These are phyloP conservation scores for Selaginella moellendorffii DNA, from an alignment of 75 land plant species.

Conservation along the genomic window DNA sequence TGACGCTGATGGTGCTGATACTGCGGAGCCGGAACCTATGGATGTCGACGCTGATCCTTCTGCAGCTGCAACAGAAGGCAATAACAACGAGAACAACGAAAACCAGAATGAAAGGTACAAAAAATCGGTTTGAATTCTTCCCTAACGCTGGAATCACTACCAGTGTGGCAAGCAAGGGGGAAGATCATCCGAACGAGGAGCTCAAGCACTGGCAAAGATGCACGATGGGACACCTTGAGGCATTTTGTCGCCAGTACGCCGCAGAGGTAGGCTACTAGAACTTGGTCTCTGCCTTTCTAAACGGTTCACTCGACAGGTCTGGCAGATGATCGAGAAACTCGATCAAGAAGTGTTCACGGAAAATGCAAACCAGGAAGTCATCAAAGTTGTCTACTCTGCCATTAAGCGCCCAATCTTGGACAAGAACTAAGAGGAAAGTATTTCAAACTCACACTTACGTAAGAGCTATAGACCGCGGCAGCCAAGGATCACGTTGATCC, in stretches of 20 bases:
- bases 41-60: constrained; percentile 24
- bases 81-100: constrained; percentile 43
- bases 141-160: not conserved
- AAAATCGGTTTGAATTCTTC: not conserved
- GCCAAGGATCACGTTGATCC: too few species aligned
- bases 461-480: too few species aligned
- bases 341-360: constrained; percentile 49
- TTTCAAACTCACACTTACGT: too few species aligned
- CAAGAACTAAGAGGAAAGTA: too few species aligned
- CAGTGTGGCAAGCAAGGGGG: too few species aligned
- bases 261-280: constrained; percentile 37
- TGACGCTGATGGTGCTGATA: constrained; percentile 17
- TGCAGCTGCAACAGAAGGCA: constrained; percentile 45
- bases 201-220: constrained; percentile 56
- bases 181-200: constrained; percentile 25
- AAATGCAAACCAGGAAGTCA: constrained; percentile 38
- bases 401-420: too few species aligned
- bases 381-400: constrained; percentile 41
- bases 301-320: constrained; percentile 14
- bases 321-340: constrained; percentile 61
- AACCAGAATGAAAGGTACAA: constrained; percentile 16
- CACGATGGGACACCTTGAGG: constrained; percentile 59
- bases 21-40: constrained; percentile 13
- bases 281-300: not conserved
- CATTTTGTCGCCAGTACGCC: constrained; percentile 70